Conservation (phyloP, 768 basidiomycete genomes). For the Dendrothele bispora region DNA sequence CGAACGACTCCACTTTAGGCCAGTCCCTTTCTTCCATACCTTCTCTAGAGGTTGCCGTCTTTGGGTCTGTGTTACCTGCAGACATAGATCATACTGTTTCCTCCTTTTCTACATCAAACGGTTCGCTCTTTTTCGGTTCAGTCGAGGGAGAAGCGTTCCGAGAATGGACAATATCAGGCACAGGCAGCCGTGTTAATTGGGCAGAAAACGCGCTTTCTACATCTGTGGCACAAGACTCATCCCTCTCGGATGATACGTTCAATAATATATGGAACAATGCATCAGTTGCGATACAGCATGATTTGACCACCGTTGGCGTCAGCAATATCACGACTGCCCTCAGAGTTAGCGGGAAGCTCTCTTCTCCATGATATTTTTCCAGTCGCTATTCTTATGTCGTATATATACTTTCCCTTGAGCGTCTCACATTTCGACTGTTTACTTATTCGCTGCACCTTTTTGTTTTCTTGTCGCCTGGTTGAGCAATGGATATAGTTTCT, state of each 20-base stretch:
- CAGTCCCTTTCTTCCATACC: slow-evolving; percentile 47
- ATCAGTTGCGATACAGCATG: slow-evolving; percentile 32
- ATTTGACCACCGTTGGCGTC: slow-evolving; percentile 31
- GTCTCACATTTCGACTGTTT: too few species aligned
- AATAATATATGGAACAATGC: slow-evolving; percentile 50
- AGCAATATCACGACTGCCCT: slow-evolving; percentile 49
- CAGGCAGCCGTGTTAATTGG: slow-evolving; percentile 45
- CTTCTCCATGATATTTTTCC: slow-evolving; percentile 21
- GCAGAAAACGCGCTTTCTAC: slow-evolving; percentile 50
- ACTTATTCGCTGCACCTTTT: too few species aligned
- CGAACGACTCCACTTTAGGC: slow-evolving; percentile 36
- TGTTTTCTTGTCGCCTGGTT: too few species aligned
- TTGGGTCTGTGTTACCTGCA: slow-evolving; percentile 49
- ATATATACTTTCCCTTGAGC: too few species aligned
- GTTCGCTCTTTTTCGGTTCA: slow-evolving; percentile 61
- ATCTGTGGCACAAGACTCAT: slow-evolving; percentile 48
- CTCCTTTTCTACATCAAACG: slow-evolving; percentile 49
- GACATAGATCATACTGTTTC: slow-evolving; percentile 51
- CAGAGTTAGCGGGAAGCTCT: slow-evolving; percentile 26
- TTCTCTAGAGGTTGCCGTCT: slow-evolving; percentile 61
- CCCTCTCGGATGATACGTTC: slow-evolving; percentile 43
- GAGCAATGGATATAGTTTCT: too few species aligned
- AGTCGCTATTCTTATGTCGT: too few species aligned
- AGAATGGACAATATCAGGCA: slow-evolving; percentile 50
- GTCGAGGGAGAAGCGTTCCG: slow-evolving; percentile 46